These are phyloP conservation scores for Psidium guajava DNA, from an alignment of 345 rosid species.

Conservation along the genomic window DNA sequence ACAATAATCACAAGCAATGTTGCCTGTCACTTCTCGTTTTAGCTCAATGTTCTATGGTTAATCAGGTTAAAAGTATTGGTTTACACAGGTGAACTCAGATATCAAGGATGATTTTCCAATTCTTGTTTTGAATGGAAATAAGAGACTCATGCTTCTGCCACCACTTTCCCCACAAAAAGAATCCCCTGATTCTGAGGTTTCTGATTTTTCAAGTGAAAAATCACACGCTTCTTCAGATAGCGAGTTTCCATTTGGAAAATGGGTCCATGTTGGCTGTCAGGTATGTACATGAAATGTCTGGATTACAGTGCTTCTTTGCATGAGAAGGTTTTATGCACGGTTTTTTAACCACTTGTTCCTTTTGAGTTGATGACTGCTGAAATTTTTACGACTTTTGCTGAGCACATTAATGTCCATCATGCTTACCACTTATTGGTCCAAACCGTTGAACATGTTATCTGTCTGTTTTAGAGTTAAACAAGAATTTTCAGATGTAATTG, in stretches of 20 bases:
- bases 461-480: background rate
- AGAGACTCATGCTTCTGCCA: slow-evolving; percentile 47
- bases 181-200: slow-evolving; percentile 29
- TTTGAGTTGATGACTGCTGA: background rate
- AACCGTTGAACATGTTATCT: background rate
- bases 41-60: background rate
- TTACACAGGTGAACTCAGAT: slow-evolving; percentile 34
- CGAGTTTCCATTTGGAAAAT: slow-evolving; percentile 46
- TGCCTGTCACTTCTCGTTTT: background rate
- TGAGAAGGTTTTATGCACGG: background rate
- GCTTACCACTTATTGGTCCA: background rate
- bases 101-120: slow-evolving; percentile 41
- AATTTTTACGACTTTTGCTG: background rate
- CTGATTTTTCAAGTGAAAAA: slow-evolving; percentile 23
- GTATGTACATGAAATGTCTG: slow-evolving; percentile 8
- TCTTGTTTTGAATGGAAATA: slow-evolving; percentile 52
- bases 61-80: background rate
- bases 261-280: slow-evolving; percentile 78
- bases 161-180: slow-evolving; percentile 25
- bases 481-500: background rate
- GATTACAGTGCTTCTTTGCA: background rate
- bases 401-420: background rate
- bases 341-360: background rate
- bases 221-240: slow-evolving; percentile 22
- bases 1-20: background rate